Base-by-base conservation (phyloP, 1,284 basidiomycete species). In the Ceratobasidium sp. region DNA sequence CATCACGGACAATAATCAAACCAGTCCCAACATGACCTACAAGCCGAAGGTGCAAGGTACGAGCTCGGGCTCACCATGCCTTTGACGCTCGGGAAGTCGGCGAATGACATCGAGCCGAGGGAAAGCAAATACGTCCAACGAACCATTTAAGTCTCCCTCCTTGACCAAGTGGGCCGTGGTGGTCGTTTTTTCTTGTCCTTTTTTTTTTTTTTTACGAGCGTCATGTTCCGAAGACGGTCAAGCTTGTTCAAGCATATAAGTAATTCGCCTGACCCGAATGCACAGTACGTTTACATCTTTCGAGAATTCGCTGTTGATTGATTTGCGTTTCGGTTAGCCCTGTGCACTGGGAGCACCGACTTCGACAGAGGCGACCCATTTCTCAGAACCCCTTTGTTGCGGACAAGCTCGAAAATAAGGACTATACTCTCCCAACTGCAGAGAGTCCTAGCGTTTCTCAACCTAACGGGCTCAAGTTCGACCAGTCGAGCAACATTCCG, bases 121-220 rank as follows among this genome's bases (percentile, higher is more conserved):
- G 11, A 41, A 11, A 11, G 36, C 11, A 41, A 41, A 41, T 11
- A 41, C 11, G 36, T 41, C 36, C 4, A 41, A 11, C 11, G 36
- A 41, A 11, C 11, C 36, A 41, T 41, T 41, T 41, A 41, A 41
- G 36, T 11, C 36, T 11, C 11, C 11, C 36, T 41, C 6, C 36
- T n/a, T 11, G 11, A 41, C 36, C 36, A 5, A 4, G 36, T 11
- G 11, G 11, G 11, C 36, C 36, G 36, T 41, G 4, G 36, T 5
- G 36, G 36, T 11, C 36, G 36, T 41, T 41, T 11, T 5, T 41
- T 11, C 11, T 11, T 5, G 36, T 11, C 36, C 36, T 11, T 41
- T 11, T 41, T 0, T 89, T 92, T 88, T 33, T 41, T 29, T 41
- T 15, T 9, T 44, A 29, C 4, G 7, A 53, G 29, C 14, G 17